phyloP scores from a whole-genome alignment of 345 rosid species.

The Psidium guajava region DNA sequence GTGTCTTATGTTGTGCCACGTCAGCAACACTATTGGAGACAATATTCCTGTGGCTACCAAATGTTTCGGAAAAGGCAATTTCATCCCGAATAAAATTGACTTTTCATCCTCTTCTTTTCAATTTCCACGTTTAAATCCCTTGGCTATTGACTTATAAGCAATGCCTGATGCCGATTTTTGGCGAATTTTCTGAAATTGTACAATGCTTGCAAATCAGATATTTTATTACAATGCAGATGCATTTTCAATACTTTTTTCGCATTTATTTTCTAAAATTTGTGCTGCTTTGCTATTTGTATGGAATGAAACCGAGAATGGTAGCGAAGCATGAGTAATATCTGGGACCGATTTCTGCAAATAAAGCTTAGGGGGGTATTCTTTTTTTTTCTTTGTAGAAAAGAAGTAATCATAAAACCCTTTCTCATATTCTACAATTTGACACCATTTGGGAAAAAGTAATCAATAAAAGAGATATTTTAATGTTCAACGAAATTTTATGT shows the following conservation, averaged over 20 bases:
- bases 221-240: background rate
- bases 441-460: background rate
- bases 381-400: background rate
- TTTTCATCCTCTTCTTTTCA: background rate
- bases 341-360: background rate
- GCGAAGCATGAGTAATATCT: background rate
- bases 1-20: background rate
- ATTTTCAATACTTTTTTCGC: background rate
- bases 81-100: background rate
- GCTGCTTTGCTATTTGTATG: background rate
- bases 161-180: background rate
- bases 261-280: background rate
- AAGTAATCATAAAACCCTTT: background rate
- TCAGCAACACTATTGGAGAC: background rate
- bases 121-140: background rate
- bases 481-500: background rate
- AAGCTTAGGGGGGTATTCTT: background rate
- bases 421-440: background rate
- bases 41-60: background rate
- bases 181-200: background rate
- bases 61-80: background rate
- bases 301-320: background rate
- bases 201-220: too few relatives aligned
- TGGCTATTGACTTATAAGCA: background rate
- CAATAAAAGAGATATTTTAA: background rate